These are phyloP conservation scores for Phoma sp. DNA, from an alignment of 2,329 filamentous ascomycete genomes.

Conservation along the genomic window DNA sequence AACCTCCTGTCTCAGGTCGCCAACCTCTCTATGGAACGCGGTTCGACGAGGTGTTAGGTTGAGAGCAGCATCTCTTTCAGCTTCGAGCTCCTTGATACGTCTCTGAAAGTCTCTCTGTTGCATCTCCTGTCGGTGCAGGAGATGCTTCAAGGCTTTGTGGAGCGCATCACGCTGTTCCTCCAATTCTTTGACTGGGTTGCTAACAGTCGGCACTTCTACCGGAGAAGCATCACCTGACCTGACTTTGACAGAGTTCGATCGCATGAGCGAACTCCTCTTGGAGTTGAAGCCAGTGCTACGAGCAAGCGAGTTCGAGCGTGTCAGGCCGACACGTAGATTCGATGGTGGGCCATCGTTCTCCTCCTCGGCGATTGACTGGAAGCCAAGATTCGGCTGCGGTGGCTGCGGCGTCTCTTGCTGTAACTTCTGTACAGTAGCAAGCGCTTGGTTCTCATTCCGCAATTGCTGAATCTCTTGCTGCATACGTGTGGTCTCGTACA, in stretches of 20 bases:
- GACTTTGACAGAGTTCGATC: constrained; percentile 53
- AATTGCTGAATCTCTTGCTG: constrained; percentile 75
- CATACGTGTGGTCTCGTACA: constrained; percentile 82
- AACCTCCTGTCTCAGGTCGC: constrained; percentile 80
- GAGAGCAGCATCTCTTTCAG: constrained; percentile 77
- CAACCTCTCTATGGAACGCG: constrained; percentile 85
- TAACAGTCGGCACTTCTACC: constrained; percentile 50
- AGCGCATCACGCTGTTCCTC: constrained; percentile 93
- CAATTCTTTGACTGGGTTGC: constrained; percentile 75
- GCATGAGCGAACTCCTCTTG: constrained; percentile 58
- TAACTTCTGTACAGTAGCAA: constrained; percentile 57
- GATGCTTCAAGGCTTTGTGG: constrained; percentile 82
- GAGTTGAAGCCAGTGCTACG: constrained; percentile 54
- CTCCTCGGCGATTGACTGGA: constrained; percentile 69
- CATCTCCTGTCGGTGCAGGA: constrained; percentile 84
- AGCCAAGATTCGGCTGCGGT: constrained; percentile 54
- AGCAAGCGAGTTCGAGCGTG: constrained; percentile 72
- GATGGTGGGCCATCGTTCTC: constrained; percentile 47
- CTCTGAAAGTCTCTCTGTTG: constrained; percentile 86
- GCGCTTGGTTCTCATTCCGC: constrained; percentile 68
- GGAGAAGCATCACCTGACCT: constrained; percentile 61
- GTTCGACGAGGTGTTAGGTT: constrained; percentile 72
- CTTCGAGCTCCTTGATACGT: constrained; percentile 76
- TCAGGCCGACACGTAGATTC: constrained; percentile 57
- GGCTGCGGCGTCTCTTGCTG: constrained; percentile 54